These are phyloP conservation scores for Periconia digitata DNA, from an alignment of 2,329 filamentous ascomycete species.

Conservation along the genomic window DNA sequence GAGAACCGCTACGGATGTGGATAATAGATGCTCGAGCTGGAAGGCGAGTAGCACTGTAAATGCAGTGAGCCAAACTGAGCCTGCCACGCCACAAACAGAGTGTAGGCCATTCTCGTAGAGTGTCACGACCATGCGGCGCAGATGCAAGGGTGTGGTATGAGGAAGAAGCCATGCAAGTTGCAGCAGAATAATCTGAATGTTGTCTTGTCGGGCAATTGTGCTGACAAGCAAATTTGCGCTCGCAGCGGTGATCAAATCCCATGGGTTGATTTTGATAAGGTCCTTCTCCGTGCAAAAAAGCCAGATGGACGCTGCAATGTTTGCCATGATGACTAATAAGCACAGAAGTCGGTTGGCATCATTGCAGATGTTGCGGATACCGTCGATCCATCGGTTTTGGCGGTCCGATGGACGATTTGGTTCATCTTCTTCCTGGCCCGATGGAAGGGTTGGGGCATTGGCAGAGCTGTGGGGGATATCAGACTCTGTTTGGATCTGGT, in stretches of 20 bases:
- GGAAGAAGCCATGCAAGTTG: conserved; percentile 14
- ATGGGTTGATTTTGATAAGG: not conserved
- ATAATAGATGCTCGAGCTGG: conserved; percentile 14
- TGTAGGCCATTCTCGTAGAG: conserved; percentile 21
- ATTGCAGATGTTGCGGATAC: not conserved
- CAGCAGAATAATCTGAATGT: conserved; percentile 17
- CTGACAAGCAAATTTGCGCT: conserved; percentile 21
- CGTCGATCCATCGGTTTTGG: not conserved
- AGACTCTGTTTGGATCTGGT: no score
- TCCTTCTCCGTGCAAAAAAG: not conserved
- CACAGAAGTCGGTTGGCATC: conserved; percentile 2
- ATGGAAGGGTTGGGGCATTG: not conserved
- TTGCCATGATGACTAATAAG: not conserved
- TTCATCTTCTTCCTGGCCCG: not conserved
- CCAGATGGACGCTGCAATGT: not conserved
- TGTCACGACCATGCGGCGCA: conserved; percentile 12
- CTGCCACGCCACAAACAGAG: conserved; percentile 16
- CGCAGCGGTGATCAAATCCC: conserved; percentile 22
- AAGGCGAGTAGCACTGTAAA: conserved; percentile 32
- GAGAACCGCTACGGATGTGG: conserved; percentile 7
- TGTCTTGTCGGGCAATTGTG: conserved; percentile 16
- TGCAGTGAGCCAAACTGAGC: conserved; percentile 41
- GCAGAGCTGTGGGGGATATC: no score
- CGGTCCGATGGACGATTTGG: not conserved
- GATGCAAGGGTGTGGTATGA: conserved; percentile 4